These are phyloP conservation scores for Mrakia blollopis DNA, from an alignment of 768 basidiomycete species.

Conservation along the genomic window DNA sequence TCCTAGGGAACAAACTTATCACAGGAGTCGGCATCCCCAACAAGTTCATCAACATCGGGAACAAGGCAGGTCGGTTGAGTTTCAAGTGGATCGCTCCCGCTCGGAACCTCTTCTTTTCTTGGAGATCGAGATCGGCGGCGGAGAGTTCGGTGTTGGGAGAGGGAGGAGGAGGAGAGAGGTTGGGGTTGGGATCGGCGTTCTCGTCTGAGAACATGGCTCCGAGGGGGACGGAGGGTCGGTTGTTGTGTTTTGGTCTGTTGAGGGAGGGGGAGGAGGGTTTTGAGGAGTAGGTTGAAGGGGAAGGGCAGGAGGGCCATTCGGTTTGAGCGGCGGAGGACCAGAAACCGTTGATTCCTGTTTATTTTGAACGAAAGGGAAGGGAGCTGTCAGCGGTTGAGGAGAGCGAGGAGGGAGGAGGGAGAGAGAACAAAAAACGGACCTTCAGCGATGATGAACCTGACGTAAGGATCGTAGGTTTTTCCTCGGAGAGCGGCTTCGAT, in stretches of 20 bases:
- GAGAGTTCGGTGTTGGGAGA: too few relatives aligned
- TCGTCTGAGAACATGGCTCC: neutral
- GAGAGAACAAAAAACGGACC: conserved; percentile 6
- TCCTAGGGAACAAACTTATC: conserved; percentile 3
- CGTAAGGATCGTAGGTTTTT: conserved; percentile 45
- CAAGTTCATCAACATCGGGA: conserved; percentile 3
- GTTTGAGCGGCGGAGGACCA: conserved; percentile 33
- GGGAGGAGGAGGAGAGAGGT: neutral
- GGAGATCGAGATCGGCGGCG: too few relatives aligned
- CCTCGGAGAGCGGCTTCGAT: conserved; percentile 66
- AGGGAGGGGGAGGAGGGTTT: neutral
- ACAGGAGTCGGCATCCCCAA: conserved; percentile 9
- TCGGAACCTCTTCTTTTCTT: neutral
- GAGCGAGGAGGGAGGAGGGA: neutral
- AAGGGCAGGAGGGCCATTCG: conserved; percentile 30
- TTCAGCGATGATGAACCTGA: conserved; percentile 82
- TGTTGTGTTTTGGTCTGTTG: neutral
- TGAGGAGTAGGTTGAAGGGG: conserved; percentile 16
- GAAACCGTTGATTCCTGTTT: conserved; percentile 23
- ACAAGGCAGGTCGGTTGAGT: neutral
- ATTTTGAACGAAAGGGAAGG: neutral
- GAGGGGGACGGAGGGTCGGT: conserved; percentile 19
- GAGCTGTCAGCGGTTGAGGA: neutral
- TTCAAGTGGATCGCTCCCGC: neutral
- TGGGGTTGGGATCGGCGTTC: neutral